Evolutionary conservation across 495 filamentous ascomycete genomes (phyloP).

Genomic region (Achaetomiella virescens): DNA sequence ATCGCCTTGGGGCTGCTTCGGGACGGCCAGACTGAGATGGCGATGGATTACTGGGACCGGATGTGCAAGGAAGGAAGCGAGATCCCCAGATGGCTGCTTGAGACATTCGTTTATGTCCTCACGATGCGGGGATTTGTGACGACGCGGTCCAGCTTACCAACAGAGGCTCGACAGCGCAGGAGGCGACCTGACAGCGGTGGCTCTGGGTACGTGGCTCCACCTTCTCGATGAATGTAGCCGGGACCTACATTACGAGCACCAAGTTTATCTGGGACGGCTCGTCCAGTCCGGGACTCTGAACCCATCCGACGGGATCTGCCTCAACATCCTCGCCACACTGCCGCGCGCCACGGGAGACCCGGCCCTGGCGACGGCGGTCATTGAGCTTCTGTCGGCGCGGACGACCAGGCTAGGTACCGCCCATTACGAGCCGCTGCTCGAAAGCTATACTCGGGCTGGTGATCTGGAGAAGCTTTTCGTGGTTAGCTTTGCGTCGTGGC

Average conservation of each 20-base stretch:
- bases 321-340: conserved; percentile 62
- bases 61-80: conserved; percentile 53
- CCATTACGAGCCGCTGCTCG: conserved; percentile 73
- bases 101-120: conserved; percentile 65
- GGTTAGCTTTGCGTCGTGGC: too few relatives aligned
- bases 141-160: conserved; percentile 59
- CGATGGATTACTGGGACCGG: conserved; percentile 62
- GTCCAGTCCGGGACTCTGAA: conserved; percentile 59
- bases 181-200: conserved; percentile 37
- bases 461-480: conserved; percentile 52
- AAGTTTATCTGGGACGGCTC: conserved; percentile 53
- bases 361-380: conserved; percentile 59
- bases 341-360: conserved; percentile 59
- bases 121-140: conserved; percentile 63
- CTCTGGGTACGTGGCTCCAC: conserved; percentile 53
- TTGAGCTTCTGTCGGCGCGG: conserved; percentile 51
- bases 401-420: conserved; percentile 47
- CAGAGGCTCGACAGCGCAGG: conserved; percentile 43
- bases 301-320: conserved; percentile 58
- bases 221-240: conserved; percentile 63
- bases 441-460: conserved; percentile 53
- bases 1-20: conserved; percentile 68
- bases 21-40: conserved; percentile 76
- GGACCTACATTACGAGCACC: conserved; percentile 34
- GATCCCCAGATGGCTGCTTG: conserved; percentile 66